These are phyloP conservation scores for Solanum bukasovii DNA, from an alignment of 257 asterid species.

Conservation along the genomic window DNA sequence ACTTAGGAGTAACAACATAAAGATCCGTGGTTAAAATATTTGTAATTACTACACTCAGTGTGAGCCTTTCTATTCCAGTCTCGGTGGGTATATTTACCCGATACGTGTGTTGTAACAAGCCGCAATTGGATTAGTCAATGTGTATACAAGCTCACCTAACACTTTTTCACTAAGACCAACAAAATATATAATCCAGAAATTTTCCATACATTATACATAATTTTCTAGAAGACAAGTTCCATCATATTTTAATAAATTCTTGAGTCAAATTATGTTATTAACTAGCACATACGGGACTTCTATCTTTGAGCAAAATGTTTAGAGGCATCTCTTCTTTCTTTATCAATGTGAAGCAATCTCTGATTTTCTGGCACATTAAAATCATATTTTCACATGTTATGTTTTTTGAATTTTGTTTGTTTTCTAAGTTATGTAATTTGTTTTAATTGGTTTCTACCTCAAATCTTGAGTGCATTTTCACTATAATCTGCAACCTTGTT, in stretches of 20 bases:
- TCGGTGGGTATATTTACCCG: background rate
- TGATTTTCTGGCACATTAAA: background rate
- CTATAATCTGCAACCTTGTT: slow-evolving; percentile 76
- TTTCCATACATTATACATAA: background rate
- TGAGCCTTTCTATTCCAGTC: background rate
- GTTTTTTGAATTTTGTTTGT: background rate
- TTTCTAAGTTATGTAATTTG: background rate
- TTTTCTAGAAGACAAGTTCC: background rate
- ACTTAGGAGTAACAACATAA: background rate
- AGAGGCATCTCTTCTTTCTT: background rate
- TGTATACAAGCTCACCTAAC: background rate
- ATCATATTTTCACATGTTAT: background rate
- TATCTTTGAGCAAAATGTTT: background rate
- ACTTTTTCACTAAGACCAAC: background rate
- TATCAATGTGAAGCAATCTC: background rate
- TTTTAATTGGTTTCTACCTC: slow-evolving; percentile 5
- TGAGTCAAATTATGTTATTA: background rate
- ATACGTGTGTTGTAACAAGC: background rate
- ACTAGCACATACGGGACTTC: background rate
- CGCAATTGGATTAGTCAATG: background rate
- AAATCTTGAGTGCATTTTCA: slow-evolving; percentile 79
- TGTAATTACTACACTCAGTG: background rate
- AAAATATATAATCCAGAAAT: background rate
- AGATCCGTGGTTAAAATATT: background rate
- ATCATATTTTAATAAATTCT: background rate